A percentile compares a stretch with the other conserved stretches of the same genome.
These are phyloP conservation scores for Cinnamomum chago DNA, from an alignment of 164 flowering plant genomes.

Conservation along the genomic window DNA sequence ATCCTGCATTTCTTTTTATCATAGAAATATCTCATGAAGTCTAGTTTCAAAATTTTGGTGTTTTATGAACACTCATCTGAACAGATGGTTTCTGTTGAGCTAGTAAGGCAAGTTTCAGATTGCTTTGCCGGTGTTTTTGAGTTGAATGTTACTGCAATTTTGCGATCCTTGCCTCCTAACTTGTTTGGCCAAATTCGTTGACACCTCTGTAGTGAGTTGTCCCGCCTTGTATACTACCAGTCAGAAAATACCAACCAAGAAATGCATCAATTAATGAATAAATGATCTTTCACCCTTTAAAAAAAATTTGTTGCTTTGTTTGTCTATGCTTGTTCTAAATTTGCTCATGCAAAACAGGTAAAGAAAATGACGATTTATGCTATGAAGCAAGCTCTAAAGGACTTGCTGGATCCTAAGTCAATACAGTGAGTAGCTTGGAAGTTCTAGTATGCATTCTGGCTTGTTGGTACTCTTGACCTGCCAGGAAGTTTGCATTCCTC, in stretches of 20 bases:
- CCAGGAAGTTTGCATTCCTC: neutral
- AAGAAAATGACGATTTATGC: conserved; percentile 19
- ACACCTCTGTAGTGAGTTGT: neutral
- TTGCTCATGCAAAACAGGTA: conserved; percentile 4
- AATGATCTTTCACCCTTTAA: neutral
- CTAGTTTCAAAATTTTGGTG: no score
- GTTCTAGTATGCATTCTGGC: neutral
- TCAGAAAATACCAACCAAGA: neutral
- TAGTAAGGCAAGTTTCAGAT: no score
- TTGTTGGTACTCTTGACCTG: neutral
- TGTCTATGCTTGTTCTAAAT: neutral
- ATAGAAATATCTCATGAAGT: no score
- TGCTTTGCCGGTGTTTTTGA: no score
- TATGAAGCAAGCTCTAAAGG: neutral
- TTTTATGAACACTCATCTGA: no score
- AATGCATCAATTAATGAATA: neutral
- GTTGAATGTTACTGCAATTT: no score
- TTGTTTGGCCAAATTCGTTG: no score
- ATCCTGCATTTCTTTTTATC: no score
- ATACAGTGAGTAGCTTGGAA: conserved; percentile 1
- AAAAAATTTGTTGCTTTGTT: neutral
- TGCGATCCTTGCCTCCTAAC: no score
- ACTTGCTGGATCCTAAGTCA: neutral
- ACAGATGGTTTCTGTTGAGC: no score
- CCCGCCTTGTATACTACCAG: neutral